These are phyloP conservation scores for Wickerhamiella azymoides DNA, from an alignment of 805 yeast genomes.

Conservation along the genomic window DNA sequence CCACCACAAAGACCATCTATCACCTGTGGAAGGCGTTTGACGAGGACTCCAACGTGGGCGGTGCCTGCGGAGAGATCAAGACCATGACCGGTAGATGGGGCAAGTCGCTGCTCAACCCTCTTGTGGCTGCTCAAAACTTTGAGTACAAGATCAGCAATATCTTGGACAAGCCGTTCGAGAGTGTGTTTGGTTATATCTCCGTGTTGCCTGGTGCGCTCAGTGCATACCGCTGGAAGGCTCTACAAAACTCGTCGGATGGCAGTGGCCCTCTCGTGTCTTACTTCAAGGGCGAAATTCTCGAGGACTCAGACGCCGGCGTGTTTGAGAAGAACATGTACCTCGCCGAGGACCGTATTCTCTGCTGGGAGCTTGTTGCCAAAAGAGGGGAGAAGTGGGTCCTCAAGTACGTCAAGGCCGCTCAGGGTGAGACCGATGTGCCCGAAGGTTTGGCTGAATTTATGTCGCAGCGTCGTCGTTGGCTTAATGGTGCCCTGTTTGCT, in stretches of 20 bases:
- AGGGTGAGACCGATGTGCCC: constrained; percentile 95
- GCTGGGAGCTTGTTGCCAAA: constrained; percentile 93
- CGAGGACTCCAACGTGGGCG: constrained; percentile 91
- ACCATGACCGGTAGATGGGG: constrained; percentile 90
- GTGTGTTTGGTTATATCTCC: constrained; percentile 81
- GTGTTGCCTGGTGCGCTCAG: constrained; percentile 94
- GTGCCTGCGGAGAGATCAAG: constrained; percentile 96
- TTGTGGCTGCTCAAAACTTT: constrained; percentile 92
- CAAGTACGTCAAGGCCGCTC: constrained; percentile 82
- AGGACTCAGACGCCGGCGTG: constrained; percentile 61
- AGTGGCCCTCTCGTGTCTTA: constrained; percentile 83
- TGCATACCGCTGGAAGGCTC: constrained; percentile 82
- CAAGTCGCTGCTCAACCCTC: constrained; percentile 66
- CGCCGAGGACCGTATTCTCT: constrained; percentile 91
- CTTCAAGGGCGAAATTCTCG: constrained; percentile 71
- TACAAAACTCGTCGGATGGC: constrained; percentile 74
- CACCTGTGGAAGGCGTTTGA: constrained; percentile 97
- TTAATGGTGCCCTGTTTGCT: constrained; percentile 95
- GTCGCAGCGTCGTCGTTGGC: constrained; percentile 95
- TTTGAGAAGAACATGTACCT: constrained; percentile 94
- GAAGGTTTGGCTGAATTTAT: constrained; percentile 89
- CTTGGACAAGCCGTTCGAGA: constrained; percentile 85
- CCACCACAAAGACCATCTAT: constrained; percentile 77
- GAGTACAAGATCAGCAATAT: constrained; percentile 97
- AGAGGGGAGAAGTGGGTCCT: constrained; percentile 72